Base-by-base conservation (phyloP, 257 asterid species). In the Capsicum chinense region DNA sequence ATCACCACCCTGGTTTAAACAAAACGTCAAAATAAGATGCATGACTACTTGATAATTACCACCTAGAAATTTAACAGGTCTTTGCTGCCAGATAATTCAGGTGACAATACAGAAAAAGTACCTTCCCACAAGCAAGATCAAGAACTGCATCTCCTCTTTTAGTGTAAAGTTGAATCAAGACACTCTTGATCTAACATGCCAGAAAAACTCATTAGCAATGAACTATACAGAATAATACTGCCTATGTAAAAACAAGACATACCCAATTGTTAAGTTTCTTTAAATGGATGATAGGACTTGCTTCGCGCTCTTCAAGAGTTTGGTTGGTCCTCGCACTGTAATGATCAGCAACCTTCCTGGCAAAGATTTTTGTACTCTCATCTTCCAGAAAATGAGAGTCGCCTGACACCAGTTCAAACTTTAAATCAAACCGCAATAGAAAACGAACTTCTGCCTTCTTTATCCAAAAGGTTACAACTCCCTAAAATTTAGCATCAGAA, bases 91-190 rank as follows among this genome's bases (percentile, higher is more conserved):
- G 62, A 82, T 50, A 50, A 26, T 82, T 64, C 26, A 12, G 26
- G 70, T 66, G 14, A 66, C 12, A 42, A 44, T n/a, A 71, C 33
- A 10, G 57, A 3, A 56, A 16, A 44, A 83, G 68, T 87, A 97
- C 98, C 98, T 97, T 97, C 79, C 99, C 99, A 84, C 98, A 95
- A 79, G 98, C 98, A 88, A 97, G 91, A 93, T 97, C 99, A 88
- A 97, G 97, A 90, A 93, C 98, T 2, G 93, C 95, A 67, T 95
- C 99, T 64, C 99, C 98, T 87, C 83, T 90, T 86, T 92, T 92
- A 1, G 98, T 91, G 56, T 91, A 97, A 7, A 94, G 87, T 86
- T 97, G 99, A 89, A 97, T 95, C 88, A 97, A 87, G 79, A 97
- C 99, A 87, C 99, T 97, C 88, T 97, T 97, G 86, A 97, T 93